Base-by-base conservation (phyloP, 1,284 basidiomycete species). In the Fomitopsis betulina region DNA sequence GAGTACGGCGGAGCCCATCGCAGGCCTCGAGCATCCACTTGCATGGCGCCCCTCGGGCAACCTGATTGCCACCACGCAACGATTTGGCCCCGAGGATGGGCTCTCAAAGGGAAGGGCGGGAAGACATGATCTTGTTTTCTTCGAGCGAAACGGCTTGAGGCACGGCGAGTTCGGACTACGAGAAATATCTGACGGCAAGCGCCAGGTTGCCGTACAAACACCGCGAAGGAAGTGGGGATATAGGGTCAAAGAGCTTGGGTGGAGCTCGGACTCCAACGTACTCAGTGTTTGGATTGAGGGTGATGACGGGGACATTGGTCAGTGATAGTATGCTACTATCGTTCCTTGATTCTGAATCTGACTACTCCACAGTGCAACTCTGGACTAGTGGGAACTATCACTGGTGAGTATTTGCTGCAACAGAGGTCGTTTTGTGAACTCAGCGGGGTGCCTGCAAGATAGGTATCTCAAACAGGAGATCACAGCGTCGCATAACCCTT, bases 301-400 rank as follows among this genome's bases (percentile, higher is more conserved):
- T n/a, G 77, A 83, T 25, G 76, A 79, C 2, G 82, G 79, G 2
- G 89, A 94, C 73, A 75, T 87, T 49, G 84, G 91, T 92, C 66
- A 13, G 63, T 58, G 0, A 32, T 10, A 0, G 35, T 10, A 13
- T 1, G n/a, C 13, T 47, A 15, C 30, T 4, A 37, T 49, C 33
- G 17, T 12, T 33, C 21, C n/a, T 43, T 21, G 42, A 9, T 45
- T 30, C 23, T 21, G 19, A 27, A n/a, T 1, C 43, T 52, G 55
- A 15, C 58, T 15, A 3, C 12, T 32, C 30, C 5, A 57, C 42
- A 88, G 93, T 99, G 21, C 97, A 99, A 74, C 76, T 99, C 2
- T 99, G 95, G 94, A 92, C 94, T 0, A 94, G 83, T 25, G 89
- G 91, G 52, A 99, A 99, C 72, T 99, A 97, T 72, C 91, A 98